Evolutionary conservation across 2,329 filamentous ascomycete species (phyloP), one percentile per base, ranked within the genome.

Genomic region (Phyllosticta ampelicida): DNA sequence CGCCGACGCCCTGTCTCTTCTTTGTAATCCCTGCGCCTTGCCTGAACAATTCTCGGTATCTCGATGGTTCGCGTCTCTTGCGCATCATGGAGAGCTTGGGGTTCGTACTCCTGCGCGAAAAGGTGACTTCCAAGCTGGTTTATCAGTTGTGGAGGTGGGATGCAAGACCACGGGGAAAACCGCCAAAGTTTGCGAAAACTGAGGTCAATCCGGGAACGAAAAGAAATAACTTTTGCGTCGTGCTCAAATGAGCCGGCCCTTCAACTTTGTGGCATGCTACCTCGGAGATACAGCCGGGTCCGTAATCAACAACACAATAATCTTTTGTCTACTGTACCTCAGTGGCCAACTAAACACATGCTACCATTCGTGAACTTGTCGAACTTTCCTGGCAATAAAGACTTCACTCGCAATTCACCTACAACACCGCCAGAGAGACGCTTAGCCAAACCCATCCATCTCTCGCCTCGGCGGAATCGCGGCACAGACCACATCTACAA

Each of bases 171-270:
- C 54, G 64, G 59, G 65, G 20, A 9, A 67, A 68, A 10, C 60
- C 62, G 36, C 67, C 64, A 54, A 65, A 67, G 11, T 88, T 86
- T 67, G 78, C 78, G 60, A 97, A 97, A 73, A 80, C 82, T 61
- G 86, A 94, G 69, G 70, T 96, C 48, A 86, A 88, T 61, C 80
- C 89, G 20, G 91, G 91, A 10, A 76, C 78, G 56, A 81, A 78
- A 21, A 83, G 90, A 69, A 99, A 99, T 73, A 97, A 99, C 68
- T 99, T 97, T 71, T 84, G 87, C 13, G 85, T 97, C 64, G 80
- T 89, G 16, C 71, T 96, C 19, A 64, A 70, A 48, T 71, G 64
- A 66, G 36, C 11, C 6, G 16, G 36, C 5, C 16, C n/a, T 16
- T 5, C 3, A 16, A 8, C 4, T 13, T 44, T 16, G 36, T 18